Evolutionary conservation across 2,329 filamentous ascomycete species (phyloP), one percentile per base, ranked within the genome.

Genomic region (Cladophialophora bantiana): DNA sequence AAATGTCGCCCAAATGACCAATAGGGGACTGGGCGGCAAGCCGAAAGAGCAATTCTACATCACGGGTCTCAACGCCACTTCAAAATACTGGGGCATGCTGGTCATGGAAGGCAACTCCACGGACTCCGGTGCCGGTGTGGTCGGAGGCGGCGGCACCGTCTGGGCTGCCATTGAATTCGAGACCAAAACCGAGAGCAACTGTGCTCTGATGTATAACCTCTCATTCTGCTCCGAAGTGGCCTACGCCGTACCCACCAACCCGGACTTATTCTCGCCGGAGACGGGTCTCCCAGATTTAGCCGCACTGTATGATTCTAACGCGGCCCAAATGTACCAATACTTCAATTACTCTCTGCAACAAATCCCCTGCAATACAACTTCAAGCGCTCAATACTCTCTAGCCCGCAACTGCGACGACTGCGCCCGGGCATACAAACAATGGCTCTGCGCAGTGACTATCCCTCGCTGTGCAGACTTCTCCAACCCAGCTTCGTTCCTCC

Each of bases 371-470:
- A 89, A 97, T 73, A 90, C 92, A 2, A 86, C 86, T 0, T 80
- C 86, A 1, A 89, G 89, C 38, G 88, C 91, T 13, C 86, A 87
- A 70, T 99, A 96, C 80, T 97, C 93, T 1, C 87, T 98, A 13
- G 90, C 88, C 1, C 87, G 89, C 50, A 86, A 79, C 72, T 99
- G 95, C 82, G 78, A 82, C 52, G 86, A 96, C 77, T 99, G 95
- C 79, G 86, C 83, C 15, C 75, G 77, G 0, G 92, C 93, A 7
- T 99, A 99, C 84, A 97, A 96, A 78, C 84, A 89, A 74, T 99
- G 95, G 95, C 88, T 99, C 20, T 99, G 95, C 81, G 91, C 92
- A 31, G 93, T 98, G 34, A 90, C 89, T 15, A 95, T 99, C 68
- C 95, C 95, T 0, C 91, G 94, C 35, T 99, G 95, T 81, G 90